Conservation (phyloP, 1,284 basidiomycete genomes). For the Volvariella surrecta region DNA sequence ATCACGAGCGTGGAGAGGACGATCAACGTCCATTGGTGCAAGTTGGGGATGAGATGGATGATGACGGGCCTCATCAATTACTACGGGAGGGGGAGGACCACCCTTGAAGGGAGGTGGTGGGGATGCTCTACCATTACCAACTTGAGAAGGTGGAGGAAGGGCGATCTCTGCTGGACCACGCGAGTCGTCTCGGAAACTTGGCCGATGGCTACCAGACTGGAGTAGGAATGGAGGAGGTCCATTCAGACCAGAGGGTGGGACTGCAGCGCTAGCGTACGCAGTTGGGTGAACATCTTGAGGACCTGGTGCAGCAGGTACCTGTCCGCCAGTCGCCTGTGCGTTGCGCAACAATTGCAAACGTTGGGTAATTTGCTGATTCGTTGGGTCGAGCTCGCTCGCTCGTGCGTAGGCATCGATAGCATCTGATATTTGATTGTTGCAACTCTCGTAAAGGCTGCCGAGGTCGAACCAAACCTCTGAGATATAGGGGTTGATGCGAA, state of each 20-base stretch:
- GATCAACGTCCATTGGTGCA: conserved; percentile 80
- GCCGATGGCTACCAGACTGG: conserved; percentile 40
- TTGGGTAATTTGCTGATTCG: conserved; percentile 71
- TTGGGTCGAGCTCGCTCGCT: conserved; percentile 84
- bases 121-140: conserved; percentile 36
- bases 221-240: conserved; percentile 59
- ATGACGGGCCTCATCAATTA: conserved; percentile 63
- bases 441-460: conserved; percentile 93
- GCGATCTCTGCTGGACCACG: conserved; percentile 54
- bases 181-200: conserved; percentile 58
- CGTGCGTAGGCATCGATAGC: conserved; percentile 97
- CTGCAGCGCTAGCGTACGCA: conserved; percentile 74
- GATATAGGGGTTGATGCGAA: conserved; percentile 98
- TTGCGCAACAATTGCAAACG: conserved; percentile 72
- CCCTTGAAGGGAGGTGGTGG: conserved; percentile 65
- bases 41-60: conserved; percentile 59
- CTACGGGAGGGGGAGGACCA: conserved; percentile 69
- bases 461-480: conserved; percentile 99
- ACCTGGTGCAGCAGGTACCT: conserved; percentile 75
- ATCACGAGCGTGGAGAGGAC: conserved; percentile 45
- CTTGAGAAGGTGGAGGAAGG: conserved; percentile 50
- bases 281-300: conserved; percentile 95
- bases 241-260: conserved; percentile 53
- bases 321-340: conserved; percentile 73
- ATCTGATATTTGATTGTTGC: conserved; percentile 98